Evolutionary conservation across 345 rosid species (phyloP).

Genomic region (Syzygium jambos): DNA sequence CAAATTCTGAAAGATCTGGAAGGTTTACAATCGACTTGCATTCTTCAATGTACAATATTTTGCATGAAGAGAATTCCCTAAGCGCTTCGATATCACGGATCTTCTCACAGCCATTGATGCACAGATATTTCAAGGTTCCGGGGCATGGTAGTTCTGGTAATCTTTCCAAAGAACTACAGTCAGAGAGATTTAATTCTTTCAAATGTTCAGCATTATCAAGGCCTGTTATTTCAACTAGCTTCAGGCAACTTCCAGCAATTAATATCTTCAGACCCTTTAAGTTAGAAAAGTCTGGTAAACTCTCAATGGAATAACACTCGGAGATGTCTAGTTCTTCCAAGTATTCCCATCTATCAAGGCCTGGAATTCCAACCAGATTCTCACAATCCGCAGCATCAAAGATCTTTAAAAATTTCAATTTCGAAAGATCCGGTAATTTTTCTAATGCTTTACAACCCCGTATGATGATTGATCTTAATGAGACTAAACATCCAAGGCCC

Average conservation of each 20-base stretch:
- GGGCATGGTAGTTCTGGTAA: neutral
- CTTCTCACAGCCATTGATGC: neutral
- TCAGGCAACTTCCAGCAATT: fast-evolving
- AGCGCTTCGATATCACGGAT: neutral
- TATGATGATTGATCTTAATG: neutral
- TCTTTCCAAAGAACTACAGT: neutral
- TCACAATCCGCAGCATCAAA: neutral
- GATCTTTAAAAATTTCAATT: neutral
- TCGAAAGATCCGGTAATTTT: neutral
- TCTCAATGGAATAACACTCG: neutral
- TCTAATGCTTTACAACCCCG: neutral
- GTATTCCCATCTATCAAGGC: neutral
- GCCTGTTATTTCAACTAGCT: neutral
- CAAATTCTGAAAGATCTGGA: neutral
- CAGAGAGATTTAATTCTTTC: neutral
- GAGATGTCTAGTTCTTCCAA: neutral
- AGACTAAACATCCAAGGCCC: neutral
- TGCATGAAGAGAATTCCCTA: neutral
- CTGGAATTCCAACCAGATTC: neutral
- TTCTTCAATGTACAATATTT: neutral
- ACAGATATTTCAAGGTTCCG: neutral
- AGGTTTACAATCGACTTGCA: neutral
- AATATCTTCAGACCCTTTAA: neutral
- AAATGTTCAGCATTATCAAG: neutral
- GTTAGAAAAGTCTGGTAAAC: neutral